These are phyloP conservation scores for Macadamia tetraphylla DNA, from an alignment of 164 flowering plant genomes.

Conservation along the genomic window DNA sequence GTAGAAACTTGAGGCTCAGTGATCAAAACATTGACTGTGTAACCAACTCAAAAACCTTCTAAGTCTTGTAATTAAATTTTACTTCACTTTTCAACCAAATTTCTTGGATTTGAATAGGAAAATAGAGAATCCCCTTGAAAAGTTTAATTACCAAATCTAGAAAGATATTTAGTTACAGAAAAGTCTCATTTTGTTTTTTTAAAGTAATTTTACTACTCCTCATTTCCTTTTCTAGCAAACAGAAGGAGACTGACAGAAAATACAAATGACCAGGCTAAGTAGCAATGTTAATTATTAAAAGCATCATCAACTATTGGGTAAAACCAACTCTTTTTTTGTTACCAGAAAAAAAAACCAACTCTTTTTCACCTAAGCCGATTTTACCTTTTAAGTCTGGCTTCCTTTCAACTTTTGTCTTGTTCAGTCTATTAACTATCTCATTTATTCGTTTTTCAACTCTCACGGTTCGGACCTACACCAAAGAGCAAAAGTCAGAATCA, in stretches of 20 bases:
- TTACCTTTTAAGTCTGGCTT: constrained; percentile 85
- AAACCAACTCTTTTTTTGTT: background rate
- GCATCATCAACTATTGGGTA: background rate
- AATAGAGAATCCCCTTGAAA: no score
- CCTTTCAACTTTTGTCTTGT: constrained; percentile 87
- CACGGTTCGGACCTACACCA: constrained; percentile 76
- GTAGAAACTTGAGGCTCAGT: background rate
- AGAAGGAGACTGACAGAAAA: background rate
- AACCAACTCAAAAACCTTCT: no score
- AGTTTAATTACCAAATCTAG: no score
- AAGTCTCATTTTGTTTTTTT: no score
- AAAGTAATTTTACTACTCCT: no score
- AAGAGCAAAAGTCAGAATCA: background rate
- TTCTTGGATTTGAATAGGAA: no score
- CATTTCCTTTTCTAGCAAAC: background rate
- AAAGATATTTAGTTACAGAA: no score
- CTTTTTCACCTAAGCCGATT: no score
- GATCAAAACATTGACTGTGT: no score
- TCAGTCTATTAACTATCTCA: constrained; percentile 90
- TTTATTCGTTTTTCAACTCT: constrained; percentile 93
- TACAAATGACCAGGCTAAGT: background rate
- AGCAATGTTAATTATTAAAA: background rate
- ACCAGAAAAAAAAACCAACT: background rate
- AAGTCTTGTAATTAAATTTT: background rate
- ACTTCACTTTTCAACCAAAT: background rate